phyloP scores from a whole-genome alignment of 2,329 filamentous ascomycete genomes.

The Fusarium nematophilum region DNA sequence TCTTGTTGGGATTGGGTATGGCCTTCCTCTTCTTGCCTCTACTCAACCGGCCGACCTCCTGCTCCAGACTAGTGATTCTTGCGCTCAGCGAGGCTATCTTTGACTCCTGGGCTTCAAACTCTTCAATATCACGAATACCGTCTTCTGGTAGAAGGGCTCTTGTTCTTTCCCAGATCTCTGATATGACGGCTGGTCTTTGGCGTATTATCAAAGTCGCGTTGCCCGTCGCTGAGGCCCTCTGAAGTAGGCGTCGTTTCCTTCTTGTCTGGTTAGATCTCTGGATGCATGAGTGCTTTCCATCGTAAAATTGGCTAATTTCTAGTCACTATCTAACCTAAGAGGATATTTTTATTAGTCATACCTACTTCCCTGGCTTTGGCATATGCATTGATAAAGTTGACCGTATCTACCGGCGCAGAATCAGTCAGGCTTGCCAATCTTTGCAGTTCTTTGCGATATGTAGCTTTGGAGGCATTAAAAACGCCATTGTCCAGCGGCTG shows the following conservation, averaged over 20 bases:
- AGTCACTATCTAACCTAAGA: constrained; percentile 9
- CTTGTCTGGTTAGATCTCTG: constrained; percentile 11
- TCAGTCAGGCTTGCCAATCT: constrained; percentile 11
- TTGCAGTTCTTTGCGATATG: constrained; percentile 12
- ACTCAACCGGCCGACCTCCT: too few species aligned
- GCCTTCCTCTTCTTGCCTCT: too few species aligned
- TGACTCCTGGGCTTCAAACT: too few species aligned
- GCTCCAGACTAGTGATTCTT: too few species aligned
- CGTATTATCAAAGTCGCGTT: constrained; percentile 1
- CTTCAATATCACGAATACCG: too few species aligned
- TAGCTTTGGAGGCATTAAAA: too few species aligned
- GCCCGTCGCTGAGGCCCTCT: not conserved
- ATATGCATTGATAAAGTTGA: constrained; percentile 13
- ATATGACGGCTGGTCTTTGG: constrained; percentile 1
- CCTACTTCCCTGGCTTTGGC: too few species aligned
- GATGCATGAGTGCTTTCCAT: constrained; percentile 3
- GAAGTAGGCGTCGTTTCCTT: too few species aligned
- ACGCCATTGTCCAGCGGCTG: constrained; percentile 13
- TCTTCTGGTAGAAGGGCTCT: too few species aligned
- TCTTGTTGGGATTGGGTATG: not conserved
- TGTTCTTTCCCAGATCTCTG: too few species aligned
- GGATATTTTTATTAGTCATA: too few species aligned
- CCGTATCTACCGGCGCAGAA: constrained; percentile 3
- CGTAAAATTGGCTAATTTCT: constrained; percentile 14
- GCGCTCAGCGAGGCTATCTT: too few species aligned